Evolutionary conservation across 805 yeast species (phyloP).

Genomic region (Ascoidea tarda): DNA sequence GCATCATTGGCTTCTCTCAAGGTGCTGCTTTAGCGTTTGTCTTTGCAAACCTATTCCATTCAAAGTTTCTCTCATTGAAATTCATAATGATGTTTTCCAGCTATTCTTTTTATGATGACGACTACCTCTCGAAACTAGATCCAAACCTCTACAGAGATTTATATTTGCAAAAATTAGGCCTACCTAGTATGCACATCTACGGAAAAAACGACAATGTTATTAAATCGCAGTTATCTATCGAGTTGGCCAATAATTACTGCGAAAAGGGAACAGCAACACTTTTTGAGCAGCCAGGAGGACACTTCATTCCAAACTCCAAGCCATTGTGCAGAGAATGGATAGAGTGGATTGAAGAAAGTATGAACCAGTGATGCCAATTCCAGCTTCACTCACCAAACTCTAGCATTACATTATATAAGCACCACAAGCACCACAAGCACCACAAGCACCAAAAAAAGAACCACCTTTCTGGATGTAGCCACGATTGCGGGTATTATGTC

Average conservation of each 20-base stretch:
- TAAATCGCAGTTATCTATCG: slow-evolving; percentile 52
- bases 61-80: slow-evolving; percentile 33
- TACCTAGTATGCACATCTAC: slow-evolving; percentile 54
- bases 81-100: slow-evolving; percentile 75
- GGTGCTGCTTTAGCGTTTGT: slow-evolving; percentile 82
- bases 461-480: too few relatives aligned
- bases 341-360: slow-evolving; percentile 4
- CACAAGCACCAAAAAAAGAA: too few relatives aligned
- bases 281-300: slow-evolving; percentile 90
- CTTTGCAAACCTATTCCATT: slow-evolving; percentile 42
- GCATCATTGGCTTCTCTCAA: slow-evolving; percentile 84
- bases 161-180: slow-evolving; percentile 18
- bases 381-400: too few relatives aligned
- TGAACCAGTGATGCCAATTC: too few relatives aligned
- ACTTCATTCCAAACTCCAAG: slow-evolving; percentile 85
- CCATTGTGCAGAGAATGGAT: slow-evolving; percentile 11
- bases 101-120: slow-evolving; percentile 26
- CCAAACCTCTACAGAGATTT: slow-evolving; percentile 5
- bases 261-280: slow-evolving; percentile 27
- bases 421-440: too few relatives aligned
- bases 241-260: slow-evolving; percentile 40
- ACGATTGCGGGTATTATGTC: too few relatives aligned
- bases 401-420: too few relatives aligned
- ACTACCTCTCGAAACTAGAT: slow-evolving; percentile 10
- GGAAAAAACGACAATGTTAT: slow-evolving; percentile 88